These are phyloP conservation scores for Dendrocalamus sinicus DNA, from an alignment of 176 grass and related monocot species.

Conservation along the genomic window DNA sequence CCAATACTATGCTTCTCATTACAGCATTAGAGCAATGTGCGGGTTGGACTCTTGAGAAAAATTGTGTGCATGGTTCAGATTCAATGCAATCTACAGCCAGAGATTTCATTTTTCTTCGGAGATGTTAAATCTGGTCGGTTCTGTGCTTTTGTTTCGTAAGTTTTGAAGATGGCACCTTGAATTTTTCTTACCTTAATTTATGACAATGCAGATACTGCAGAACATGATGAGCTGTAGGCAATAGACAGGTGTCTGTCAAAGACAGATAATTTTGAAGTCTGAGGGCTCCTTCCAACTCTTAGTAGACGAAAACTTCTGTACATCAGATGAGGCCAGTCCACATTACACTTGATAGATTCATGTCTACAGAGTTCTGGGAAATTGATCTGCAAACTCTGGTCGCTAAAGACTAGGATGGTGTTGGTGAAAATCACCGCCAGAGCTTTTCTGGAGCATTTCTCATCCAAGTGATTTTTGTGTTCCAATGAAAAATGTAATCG, in stretches of 20 bases:
- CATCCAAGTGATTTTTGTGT: not conserved
- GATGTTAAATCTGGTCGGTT: conserved; percentile 61
- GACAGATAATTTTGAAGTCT: conserved; percentile 21
- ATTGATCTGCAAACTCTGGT: not conserved
- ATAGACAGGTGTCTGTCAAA: not conserved
- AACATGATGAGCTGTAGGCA: conserved; percentile 80
- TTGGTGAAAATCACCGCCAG: not conserved
- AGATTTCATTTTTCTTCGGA: conserved; percentile 91
- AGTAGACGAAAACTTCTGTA: not conserved
- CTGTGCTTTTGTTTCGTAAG: conserved; percentile 6
- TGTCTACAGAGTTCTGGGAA: not conserved
- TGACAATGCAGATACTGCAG: conserved; percentile 42
- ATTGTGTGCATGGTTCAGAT: conserved; percentile 97
- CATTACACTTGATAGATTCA: not conserved
- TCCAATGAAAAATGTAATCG: not conserved
- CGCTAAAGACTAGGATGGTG: not conserved
- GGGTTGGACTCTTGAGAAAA: conserved; percentile 65
- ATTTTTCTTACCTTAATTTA: conserved; percentile 37
- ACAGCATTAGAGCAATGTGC: conserved; percentile 94
- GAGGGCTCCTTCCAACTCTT: not conserved
- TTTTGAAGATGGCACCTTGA: not conserved
- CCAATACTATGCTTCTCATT: conserved; percentile 6
- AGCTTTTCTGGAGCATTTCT: not conserved
- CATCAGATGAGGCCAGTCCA: not conserved
- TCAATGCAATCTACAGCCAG: conserved; percentile 68